Percentiles rank a stretch among this genome's conserved stretches.
Evolutionary conservation across 2,329 filamentous ascomycete species (phyloP).

Genomic region (Epichloe bromicola): DNA sequence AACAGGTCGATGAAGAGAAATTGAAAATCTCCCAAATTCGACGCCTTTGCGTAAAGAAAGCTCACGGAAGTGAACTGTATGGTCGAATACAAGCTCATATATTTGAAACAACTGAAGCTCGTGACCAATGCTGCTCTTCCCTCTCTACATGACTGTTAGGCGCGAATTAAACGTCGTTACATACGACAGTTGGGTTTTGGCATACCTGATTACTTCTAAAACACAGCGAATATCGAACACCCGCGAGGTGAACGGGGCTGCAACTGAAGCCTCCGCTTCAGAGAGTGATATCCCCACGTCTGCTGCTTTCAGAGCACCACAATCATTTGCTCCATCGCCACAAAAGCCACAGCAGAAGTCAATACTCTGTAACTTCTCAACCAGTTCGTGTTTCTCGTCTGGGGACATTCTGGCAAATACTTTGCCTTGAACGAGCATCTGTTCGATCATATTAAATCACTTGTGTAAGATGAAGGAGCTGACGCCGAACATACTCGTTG

Average conservation of each 20-base stretch:
- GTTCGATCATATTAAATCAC: slow-evolving; percentile 2
- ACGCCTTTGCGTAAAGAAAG: slow-evolving; percentile 87
- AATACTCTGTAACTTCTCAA: slow-evolving; percentile 92
- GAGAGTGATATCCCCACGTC: slow-evolving; percentile 96
- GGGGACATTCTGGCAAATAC: slow-evolving; percentile 98
- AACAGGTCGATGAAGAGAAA: slow-evolving; percentile 91
- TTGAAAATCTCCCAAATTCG: slow-evolving; percentile 93
- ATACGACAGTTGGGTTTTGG: slow-evolving; percentile 5
- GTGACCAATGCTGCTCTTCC: slow-evolving; percentile 92
- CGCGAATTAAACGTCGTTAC: not conserved
- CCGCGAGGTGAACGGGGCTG: slow-evolving; percentile 92
- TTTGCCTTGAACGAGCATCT: slow-evolving; percentile 84
- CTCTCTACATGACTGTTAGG: slow-evolving; percentile 43
- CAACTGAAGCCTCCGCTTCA: slow-evolving; percentile 93
- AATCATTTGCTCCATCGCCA: slow-evolving; percentile 95
- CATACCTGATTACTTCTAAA: slow-evolving; percentile 70
- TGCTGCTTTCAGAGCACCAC: slow-evolving; percentile 88
- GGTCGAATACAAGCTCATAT: slow-evolving; percentile 98
- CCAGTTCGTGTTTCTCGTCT: slow-evolving; percentile 94
- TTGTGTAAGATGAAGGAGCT: not conserved
- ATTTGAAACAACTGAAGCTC: slow-evolving; percentile 99
- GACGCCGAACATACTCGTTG: slow-evolving; percentile 39
- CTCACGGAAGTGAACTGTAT: slow-evolving; percentile 97
- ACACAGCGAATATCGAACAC: slow-evolving; percentile 96
- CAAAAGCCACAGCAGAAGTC: slow-evolving; percentile 95